These are phyloP conservation scores for Forsythia suspensa DNA, from an alignment of 257 asterid species.

Conservation along the genomic window DNA sequence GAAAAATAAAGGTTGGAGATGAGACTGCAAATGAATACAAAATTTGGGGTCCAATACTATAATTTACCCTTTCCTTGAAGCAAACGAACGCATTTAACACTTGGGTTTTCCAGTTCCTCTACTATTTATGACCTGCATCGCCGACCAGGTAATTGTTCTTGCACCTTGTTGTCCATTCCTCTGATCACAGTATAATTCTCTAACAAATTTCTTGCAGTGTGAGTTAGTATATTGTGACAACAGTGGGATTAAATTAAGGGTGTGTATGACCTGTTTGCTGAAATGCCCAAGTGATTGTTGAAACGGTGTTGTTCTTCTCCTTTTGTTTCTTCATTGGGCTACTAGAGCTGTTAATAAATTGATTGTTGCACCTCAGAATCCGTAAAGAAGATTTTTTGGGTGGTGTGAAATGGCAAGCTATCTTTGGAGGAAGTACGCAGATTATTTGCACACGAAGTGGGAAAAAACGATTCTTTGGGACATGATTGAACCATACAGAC, in stretches of 20 bases:
- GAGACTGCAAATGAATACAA: too few relatives aligned
- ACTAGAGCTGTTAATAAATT: neutral
- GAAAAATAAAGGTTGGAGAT: too few relatives aligned
- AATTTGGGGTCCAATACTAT: too few relatives aligned
- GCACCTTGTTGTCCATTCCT: neutral
- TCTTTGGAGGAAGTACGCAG: slow-evolving; percentile 88
- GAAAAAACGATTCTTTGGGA: slow-evolving; percentile 87
- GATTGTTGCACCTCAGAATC: slow-evolving; percentile 17
- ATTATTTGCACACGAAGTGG: slow-evolving; percentile 71
- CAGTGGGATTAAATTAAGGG: neutral
- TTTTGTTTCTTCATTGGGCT: neutral
- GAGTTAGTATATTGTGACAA: neutral
- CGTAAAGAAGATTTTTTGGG: slow-evolving; percentile 15
- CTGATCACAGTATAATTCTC: neutral
- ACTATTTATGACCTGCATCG: neutral
- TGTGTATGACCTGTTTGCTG: slow-evolving; percentile 21
- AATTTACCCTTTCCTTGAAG: too few relatives aligned
- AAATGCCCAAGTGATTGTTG: slow-evolving; percentile 22
- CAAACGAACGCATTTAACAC: too few relatives aligned
- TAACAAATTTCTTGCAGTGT: neutral
- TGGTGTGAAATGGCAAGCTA: slow-evolving; percentile 53
- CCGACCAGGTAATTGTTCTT: neutral
- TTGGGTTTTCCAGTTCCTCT: too few relatives aligned
- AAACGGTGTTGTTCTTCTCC: neutral
- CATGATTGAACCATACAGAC: slow-evolving; percentile 82